A percentile compares a stretch with the other conserved stretches of the same genome.
These are phyloP conservation scores for Phytophthora pluvialis DNA, from an alignment of 352 stramenopile genomes.

Conservation along the genomic window DNA sequence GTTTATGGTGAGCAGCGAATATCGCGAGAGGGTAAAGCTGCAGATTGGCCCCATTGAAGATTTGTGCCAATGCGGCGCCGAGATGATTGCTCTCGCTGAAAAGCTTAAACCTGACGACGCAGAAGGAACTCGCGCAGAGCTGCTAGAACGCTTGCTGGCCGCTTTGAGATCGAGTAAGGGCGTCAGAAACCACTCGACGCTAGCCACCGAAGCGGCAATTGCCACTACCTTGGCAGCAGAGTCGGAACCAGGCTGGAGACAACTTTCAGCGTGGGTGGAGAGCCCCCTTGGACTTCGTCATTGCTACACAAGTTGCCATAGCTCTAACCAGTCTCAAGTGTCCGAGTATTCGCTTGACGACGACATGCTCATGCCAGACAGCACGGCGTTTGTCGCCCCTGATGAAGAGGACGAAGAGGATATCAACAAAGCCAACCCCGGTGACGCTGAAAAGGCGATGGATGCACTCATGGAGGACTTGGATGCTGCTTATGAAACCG, in stretches of 20 bases:
- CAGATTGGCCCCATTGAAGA: slow-evolving; percentile 62
- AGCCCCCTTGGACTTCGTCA: slow-evolving; percentile 55
- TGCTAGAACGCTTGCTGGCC: slow-evolving; percentile 47
- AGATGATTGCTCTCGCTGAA: slow-evolving; percentile 53
- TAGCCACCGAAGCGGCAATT: slow-evolving; percentile 38
- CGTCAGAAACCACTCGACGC: slow-evolving; percentile 51
- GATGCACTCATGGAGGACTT: slow-evolving; percentile 58
- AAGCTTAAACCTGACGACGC: slow-evolving; percentile 30
- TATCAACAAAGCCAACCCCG: slow-evolving; percentile 14
- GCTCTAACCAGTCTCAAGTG: slow-evolving; percentile 32
- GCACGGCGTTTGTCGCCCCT: slow-evolving; percentile 40
- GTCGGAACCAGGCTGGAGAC: slow-evolving; percentile 34
- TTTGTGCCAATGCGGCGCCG: slow-evolving; percentile 62
- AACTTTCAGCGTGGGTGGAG: slow-evolving; percentile 47
- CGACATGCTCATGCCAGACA: slow-evolving; percentile 44
- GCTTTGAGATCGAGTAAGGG: slow-evolving; percentile 54
- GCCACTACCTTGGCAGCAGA: slow-evolving; percentile 16
- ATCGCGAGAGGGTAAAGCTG: slow-evolving; percentile 70
- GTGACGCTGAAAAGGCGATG: slow-evolving; percentile 50
- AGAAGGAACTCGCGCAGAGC: slow-evolving; percentile 2
- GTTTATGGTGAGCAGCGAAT: slow-evolving; percentile 68
- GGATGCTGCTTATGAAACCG: slow-evolving; percentile 53
- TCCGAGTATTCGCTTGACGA: slow-evolving; percentile 56
- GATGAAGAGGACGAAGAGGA: slow-evolving; percentile 36
- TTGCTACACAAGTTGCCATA: slow-evolving; percentile 36